Evolutionary conservation across 108 stramenopile species (phyloP).

Genomic region (Cyclotella choctawhatcheeana): DNA sequence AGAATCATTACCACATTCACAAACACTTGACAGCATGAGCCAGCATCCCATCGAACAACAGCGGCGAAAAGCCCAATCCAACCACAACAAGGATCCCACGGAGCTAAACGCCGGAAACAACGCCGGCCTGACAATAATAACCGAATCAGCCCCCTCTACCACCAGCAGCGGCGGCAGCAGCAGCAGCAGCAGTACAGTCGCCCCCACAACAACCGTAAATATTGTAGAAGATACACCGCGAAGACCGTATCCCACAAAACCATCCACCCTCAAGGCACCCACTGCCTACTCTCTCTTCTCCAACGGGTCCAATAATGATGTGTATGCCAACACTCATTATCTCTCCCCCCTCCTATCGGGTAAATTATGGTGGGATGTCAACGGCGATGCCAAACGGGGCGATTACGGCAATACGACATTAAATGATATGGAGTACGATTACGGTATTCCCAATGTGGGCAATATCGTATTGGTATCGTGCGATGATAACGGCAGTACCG

Average conservation of each 20-base stretch:
- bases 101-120: too few species aligned
- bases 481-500: slow-evolving; percentile 6
- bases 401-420: slow-evolving; percentile 22
- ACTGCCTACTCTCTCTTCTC: slow-evolving; percentile 14
- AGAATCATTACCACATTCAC: too few species aligned
- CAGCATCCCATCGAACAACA: too few species aligned
- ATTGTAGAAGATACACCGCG: not conserved
- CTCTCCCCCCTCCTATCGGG: not conserved
- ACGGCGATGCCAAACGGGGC: slow-evolving; percentile 35
- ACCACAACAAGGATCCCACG: too few species aligned
- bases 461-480: slow-evolving; percentile 20
- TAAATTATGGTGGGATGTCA: slow-evolving; percentile 18
- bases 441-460: slow-evolving; percentile 20
- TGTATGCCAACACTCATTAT: slow-evolving; percentile 10
- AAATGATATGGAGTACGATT: slow-evolving; percentile 38
- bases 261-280: slow-evolving; percentile 11
- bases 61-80: too few species aligned
- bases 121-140: too few species aligned
- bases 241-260: slow-evolving; percentile 4
- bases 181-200: not conserved
- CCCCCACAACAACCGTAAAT: too few species aligned
- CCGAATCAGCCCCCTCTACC: too few species aligned
- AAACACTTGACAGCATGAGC: too few species aligned
- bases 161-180: too few species aligned
- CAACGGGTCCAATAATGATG: too few species aligned